These are phyloP conservation scores for Tolypocladium capitatum DNA, from an alignment of 2,329 filamentous ascomycete genomes.

Conservation along the genomic window DNA sequence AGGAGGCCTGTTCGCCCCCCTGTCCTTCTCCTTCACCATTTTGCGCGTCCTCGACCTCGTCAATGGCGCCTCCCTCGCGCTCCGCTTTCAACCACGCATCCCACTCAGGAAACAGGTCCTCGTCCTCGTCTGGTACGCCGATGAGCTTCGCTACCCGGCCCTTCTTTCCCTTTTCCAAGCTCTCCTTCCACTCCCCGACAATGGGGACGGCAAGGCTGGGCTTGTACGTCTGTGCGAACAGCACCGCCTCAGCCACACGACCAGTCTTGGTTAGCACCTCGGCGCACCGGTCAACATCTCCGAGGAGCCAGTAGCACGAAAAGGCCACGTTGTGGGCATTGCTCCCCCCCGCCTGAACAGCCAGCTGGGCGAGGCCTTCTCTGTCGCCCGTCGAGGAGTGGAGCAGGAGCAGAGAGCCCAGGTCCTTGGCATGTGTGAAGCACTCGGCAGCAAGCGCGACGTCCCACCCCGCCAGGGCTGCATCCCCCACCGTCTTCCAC, in stretches of 20 bases:
- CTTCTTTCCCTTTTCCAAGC: conserved; percentile 74
- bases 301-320: conserved; percentile 75
- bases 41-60: neutral
- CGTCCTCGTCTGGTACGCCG: conserved; percentile 68
- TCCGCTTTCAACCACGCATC: conserved; percentile 78
- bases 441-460: conserved; percentile 81
- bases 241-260: conserved; percentile 69
- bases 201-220: conserved; percentile 58
- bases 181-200: conserved; percentile 69
- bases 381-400: conserved; percentile 76
- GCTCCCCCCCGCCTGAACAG: conserved; percentile 58
- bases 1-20: conserved; percentile 9
- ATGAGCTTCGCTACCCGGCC: conserved; percentile 71
- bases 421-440: conserved; percentile 79
- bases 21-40: conserved; percentile 9
- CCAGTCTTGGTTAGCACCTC: conserved; percentile 68
- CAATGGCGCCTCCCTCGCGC: conserved; percentile 44
- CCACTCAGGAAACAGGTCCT: conserved; percentile 93
- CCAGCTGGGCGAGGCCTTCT: conserved; percentile 59
- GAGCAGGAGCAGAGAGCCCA: conserved; percentile 77
- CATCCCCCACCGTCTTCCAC: conserved; percentile 95
- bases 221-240: conserved; percentile 94
- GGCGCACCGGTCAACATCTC: conserved; percentile 69
- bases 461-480: conserved; percentile 77
- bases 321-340: conserved; percentile 90